Conservation (phyloP, 345 rosid genomes). For the Eutrema heterophyllum region DNA sequence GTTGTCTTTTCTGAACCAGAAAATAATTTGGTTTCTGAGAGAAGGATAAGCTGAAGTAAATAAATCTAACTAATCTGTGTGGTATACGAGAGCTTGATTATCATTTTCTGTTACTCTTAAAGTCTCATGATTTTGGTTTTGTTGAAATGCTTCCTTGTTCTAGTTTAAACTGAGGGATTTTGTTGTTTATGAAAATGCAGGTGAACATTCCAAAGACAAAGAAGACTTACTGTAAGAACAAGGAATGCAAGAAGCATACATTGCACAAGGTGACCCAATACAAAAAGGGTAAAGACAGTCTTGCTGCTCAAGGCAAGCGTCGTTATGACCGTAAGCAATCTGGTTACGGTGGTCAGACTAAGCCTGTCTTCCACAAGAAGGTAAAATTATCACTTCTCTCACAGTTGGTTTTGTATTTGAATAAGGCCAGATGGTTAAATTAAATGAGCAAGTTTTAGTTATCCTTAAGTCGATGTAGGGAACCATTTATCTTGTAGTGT, state of each 20-base stretch:
- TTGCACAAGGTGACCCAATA: constrained; percentile 80
- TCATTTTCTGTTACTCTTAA: background rate
- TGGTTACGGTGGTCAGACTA: constrained; percentile 85
- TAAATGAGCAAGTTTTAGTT: background rate
- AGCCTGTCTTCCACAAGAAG: constrained; percentile 89
- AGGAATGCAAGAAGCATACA: constrained; percentile 77
- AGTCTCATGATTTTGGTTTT: background rate
- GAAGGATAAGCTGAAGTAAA: too few species aligned
- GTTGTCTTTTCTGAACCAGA: background rate
- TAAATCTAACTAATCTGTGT: too few species aligned
- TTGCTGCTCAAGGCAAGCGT: constrained; percentile 77
- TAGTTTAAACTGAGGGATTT: background rate
- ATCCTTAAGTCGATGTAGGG: background rate
- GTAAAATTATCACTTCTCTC: constrained; percentile 3
- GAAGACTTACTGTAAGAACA: constrained; percentile 79
- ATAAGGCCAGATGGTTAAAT: background rate
- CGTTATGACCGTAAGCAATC: constrained; percentile 84
- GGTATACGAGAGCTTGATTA: background rate
- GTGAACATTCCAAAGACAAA: constrained; percentile 86
- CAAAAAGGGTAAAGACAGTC: constrained; percentile 83
- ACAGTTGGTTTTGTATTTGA: background rate
- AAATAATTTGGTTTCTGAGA: background rate
- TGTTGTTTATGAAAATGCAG: constrained; percentile 23
- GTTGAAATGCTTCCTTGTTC: background rate
- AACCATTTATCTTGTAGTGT: background rate